Conservation (phyloP, 2,329 filamentous ascomycete genomes). For the Dothiorella sarmentorum region DNA sequence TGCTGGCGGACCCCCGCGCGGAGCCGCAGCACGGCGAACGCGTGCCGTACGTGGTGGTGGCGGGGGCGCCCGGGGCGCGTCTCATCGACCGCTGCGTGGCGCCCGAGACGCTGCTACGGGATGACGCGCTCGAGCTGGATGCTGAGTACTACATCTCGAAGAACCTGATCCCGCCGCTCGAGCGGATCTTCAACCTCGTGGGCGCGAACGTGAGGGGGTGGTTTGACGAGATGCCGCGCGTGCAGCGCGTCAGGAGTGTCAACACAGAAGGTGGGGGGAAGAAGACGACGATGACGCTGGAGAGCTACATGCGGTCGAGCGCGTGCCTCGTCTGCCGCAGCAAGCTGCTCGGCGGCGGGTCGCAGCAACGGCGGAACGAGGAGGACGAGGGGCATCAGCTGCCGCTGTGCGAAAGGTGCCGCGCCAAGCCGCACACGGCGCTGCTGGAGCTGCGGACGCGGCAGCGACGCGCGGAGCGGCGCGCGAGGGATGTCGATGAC, state of each 20-base stretch:
- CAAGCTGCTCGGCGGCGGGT: constrained; percentile 50
- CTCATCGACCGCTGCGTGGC: constrained; percentile 87
- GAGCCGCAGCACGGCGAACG: constrained; percentile 95
- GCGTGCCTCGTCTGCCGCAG: constrained; percentile 73
- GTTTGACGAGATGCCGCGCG: constrained; percentile 96
- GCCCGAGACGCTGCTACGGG: constrained; percentile 75
- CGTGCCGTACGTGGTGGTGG: constrained; percentile 89
- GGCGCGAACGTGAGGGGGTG: constrained; percentile 86
- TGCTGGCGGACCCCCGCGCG: constrained; percentile 79
- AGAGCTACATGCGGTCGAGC: constrained; percentile 83
- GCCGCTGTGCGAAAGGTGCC: constrained; percentile 60
- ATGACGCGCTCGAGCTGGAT: constrained; percentile 76
- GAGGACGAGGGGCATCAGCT: constrained; percentile 26
- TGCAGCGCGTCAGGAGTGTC: constrained; percentile 70
- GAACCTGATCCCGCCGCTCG: constrained; percentile 89
- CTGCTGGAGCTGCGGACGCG: constrained; percentile 62
- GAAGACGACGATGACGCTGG: constrained; percentile 68
- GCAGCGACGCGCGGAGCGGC: constrained; percentile 61
- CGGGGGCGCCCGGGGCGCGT: constrained; percentile 79
- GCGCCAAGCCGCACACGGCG: constrained; percentile 54
- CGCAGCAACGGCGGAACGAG: neutral
- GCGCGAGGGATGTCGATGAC: constrained; percentile 60
- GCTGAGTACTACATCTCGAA: constrained; percentile 96
- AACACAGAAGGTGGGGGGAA: constrained; percentile 10
- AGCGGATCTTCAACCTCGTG: constrained; percentile 94